These are phyloP conservation scores for Fusarium chaquense DNA, from an alignment of 2,329 filamentous ascomycete genomes.

Conservation along the genomic window DNA sequence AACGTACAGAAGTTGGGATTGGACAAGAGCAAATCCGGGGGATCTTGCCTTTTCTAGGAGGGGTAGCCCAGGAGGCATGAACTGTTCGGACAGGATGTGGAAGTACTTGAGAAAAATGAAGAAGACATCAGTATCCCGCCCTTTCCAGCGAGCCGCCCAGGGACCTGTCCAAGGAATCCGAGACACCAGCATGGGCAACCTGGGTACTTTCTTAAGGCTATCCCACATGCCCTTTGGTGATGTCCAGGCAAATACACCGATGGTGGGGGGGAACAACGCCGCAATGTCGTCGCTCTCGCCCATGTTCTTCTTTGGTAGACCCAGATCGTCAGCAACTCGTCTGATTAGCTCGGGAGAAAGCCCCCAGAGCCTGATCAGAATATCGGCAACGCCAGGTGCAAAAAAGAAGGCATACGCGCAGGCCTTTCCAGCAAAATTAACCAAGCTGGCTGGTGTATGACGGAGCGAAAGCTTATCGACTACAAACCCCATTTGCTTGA, in stretches of 20 bases:
- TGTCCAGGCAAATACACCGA: slow-evolving; percentile 70
- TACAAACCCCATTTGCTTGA: slow-evolving; percentile 86
- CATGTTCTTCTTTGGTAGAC: slow-evolving; percentile 67
- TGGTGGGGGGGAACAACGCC: slow-evolving; percentile 74
- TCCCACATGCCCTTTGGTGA: slow-evolving; percentile 62
- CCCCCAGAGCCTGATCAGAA: slow-evolving; percentile 85
- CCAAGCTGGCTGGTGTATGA: slow-evolving; percentile 73
- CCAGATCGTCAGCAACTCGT: slow-evolving; percentile 77
- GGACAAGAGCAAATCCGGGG: slow-evolving; percentile 83
- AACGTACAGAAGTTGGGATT: slow-evolving; percentile 82
- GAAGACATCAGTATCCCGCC: slow-evolving; percentile 88
- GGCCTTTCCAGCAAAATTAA: slow-evolving; percentile 90
- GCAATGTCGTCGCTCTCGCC: slow-evolving; percentile 74
- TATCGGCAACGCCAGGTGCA: slow-evolving; percentile 85
- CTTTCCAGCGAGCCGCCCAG: slow-evolving; percentile 88
- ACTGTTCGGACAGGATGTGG: slow-evolving; percentile 81
- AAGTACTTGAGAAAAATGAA: slow-evolving; percentile 94
- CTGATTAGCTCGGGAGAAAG: slow-evolving; percentile 76
- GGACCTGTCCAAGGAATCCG: slow-evolving; percentile 86
- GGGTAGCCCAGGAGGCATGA: slow-evolving; percentile 68
- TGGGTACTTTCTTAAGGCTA: slow-evolving; percentile 73
- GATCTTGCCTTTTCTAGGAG: slow-evolving; percentile 70
- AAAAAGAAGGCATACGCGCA: slow-evolving; percentile 96
- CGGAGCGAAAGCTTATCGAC: slow-evolving; percentile 88
- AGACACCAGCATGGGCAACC: slow-evolving; percentile 74